These are phyloP conservation scores for Beauveria australis DNA, from an alignment of 2,329 filamentous ascomycete genomes.

Conservation along the genomic window DNA sequence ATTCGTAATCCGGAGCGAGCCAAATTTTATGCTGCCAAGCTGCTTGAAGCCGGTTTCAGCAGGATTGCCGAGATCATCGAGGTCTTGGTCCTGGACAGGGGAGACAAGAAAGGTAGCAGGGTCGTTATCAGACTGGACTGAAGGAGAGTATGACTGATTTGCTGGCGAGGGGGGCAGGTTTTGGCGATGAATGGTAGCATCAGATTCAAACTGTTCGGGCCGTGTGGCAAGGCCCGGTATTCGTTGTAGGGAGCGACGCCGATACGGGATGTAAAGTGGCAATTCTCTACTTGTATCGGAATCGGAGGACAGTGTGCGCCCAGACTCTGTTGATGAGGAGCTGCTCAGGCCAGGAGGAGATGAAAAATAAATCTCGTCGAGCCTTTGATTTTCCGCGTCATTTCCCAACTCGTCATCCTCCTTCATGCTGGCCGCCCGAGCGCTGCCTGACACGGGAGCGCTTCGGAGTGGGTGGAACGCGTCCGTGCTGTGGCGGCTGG, in stretches of 20 bases:
- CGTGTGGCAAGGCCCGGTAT: constrained; percentile 7
- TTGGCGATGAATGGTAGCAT: not conserved
- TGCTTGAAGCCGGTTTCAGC: constrained; percentile 51
- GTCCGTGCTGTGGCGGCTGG: constrained; percentile 8
- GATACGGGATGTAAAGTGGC: constrained; percentile 1
- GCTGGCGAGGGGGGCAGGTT: not conserved
- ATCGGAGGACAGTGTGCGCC: not conserved
- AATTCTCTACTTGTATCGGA: not conserved
- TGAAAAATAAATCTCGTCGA: not conserved
- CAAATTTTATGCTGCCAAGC: constrained; percentile 54
- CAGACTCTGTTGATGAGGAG: constrained; percentile 2
- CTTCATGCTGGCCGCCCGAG: constrained; percentile 2
- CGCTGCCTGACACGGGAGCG: constrained; percentile 6
- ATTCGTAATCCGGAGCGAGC: constrained; percentile 55
- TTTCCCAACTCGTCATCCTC: not conserved
- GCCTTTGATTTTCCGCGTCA: not conserved
- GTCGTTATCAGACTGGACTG: not conserved
- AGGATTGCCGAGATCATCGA: constrained; percentile 30
- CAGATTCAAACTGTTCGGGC: not conserved
- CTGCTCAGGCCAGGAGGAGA: not conserved
- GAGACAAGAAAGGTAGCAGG: not conserved
- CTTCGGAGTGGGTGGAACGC: constrained; percentile 1
- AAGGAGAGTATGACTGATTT: not conserved
- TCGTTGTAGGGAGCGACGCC: constrained; percentile 2
- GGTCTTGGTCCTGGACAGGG: not conserved